Evolutionary conservation across 1,139 yeast species (phyloP), one percentile per base, ranked within the genome.

Genomic region (Tardiomyces digboiensis): DNA sequence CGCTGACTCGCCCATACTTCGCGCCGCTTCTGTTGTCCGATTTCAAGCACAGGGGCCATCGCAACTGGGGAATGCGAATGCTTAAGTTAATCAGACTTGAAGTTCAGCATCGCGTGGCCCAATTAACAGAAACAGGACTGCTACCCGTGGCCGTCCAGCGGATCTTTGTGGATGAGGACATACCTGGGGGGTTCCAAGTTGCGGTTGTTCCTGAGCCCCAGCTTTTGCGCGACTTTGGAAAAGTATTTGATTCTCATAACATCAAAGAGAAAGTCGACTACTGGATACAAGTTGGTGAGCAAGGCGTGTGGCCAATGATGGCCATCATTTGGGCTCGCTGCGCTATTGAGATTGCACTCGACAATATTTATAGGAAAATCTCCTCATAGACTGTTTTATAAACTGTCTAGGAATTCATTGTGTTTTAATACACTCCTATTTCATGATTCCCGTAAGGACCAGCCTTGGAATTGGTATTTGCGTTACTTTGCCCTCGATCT

Each of bases 221-320:
- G n/a, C 65, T 87, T 41, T 59, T 82, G 39, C 70, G 71, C 37
- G 94, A 85, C 58, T 76, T 81, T 53, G 80, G 85, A 29, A 68
- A 84, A 49, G 78, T 83, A 1, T 80, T 84, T 55, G 94, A 88
- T 53, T 80, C 86, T 7, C 85, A 86, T 50, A 70, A 76, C 47
- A 66, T 76, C 13, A 59, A 66, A 44, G 76, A 80, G 46, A 88
- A 86, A 58, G 82, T 88, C 23, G 85, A 88, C 2, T 87, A 87
- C 57, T 89, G 97, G 95, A 78, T 88, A 2, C 67, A 75, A 44
- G 88, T 89, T 29, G 99, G 99, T 3, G 97, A 89, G 61, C 72
- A 84, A 52, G 83, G 95, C 42, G 88, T 89, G 0, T 91, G 98
- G 98, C 95, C 96, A 1, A 76, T 86, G 48, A 72, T 87, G 51